Evolutionary conservation across 169 alveolate genomes (phyloP), one percentile per base, ranked within the genome.

Genomic region (Eimeria sp.): DNA sequence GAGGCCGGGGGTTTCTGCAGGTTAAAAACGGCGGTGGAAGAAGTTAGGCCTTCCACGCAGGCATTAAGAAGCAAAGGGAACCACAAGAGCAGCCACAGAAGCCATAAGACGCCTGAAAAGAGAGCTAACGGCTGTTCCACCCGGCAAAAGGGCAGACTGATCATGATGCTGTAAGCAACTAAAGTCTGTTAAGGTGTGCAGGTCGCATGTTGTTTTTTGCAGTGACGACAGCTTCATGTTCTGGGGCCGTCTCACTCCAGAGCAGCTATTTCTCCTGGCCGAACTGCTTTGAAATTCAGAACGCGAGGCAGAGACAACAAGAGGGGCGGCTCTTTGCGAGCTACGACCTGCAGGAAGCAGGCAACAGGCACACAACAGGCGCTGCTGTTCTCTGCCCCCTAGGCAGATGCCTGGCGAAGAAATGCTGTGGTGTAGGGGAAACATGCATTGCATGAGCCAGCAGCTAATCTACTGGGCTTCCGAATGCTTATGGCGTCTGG

Each of bases 231-330:
- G 70, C 70, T 14, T 34, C 2, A 25, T 20, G 54, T 0, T 0
- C 45, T 6, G 10, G 40, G 63, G 45, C 16, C 40, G 22, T 20
- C 92, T 84, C 58, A 84, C 92, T 84, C 92, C 14, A 34, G 57
- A 40, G 13, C 43, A 40, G 78, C 78, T 25, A 80, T 9, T 51
- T 84, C 92, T 40, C 92, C 92, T 2, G 92, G 92, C 20, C 92
- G 92, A 61, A 58, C 92, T 25, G 92, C 92, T 18, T 40, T 54
- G 63, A 84, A 84, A 22, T 27, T 30, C 40, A 84, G 43, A 11
- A 6, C 3, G 5, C 80, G 78, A 22, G 92, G 92, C 78, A 84
- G 43, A 25, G 80, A 84, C n/a, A 16, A 22, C 40, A 84, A 27
- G 61, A 58, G 47, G 27, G 78, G 92, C 4, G 22, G 92, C 25